A percentile compares a stretch with the other conserved stretches of the same genome.
These are phyloP conservation scores for Tetracentron sinense DNA, from an alignment of 164 flowering plant genomes.

Conservation along the genomic window DNA sequence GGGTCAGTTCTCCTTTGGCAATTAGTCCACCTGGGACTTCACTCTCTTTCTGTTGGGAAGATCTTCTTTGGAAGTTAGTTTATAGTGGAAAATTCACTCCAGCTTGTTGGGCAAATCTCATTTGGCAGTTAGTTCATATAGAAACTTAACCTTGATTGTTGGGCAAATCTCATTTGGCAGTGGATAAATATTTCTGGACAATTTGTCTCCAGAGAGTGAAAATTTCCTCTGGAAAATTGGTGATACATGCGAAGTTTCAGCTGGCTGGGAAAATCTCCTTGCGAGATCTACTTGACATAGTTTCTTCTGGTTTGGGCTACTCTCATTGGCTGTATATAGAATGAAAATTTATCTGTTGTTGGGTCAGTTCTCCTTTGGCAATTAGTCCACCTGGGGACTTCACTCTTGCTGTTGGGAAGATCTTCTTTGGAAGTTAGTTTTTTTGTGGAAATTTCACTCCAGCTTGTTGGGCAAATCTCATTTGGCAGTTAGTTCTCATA, in stretches of 20 bases:
- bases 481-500: background rate
- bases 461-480: conserved; percentile 19
- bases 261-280: no score
- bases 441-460: conserved; percentile 21
- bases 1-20: conserved; percentile 37
- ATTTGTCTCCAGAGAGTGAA: no score
- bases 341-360: no score
- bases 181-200: background rate
- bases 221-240: no score
- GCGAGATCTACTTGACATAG: conserved; percentile 2
- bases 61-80: conserved; percentile 15
- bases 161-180: no score
- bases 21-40: background rate
- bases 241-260: no score
- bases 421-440: conserved; percentile 15
- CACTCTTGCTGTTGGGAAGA: conserved; percentile 21
- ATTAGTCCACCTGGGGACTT: background rate
- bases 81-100: conserved; percentile 20
- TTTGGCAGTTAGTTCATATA: conserved; percentile 2
- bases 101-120: conserved; percentile 16
- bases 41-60: conserved; percentile 4
- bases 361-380: conserved; percentile 37
- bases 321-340: conserved; percentile 29
- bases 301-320: conserved; percentile 17
- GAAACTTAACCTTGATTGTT: background rate